Conservation (phyloP, 2,329 filamentous ascomycete genomes). For the Calonectria pauciramosa region DNA sequence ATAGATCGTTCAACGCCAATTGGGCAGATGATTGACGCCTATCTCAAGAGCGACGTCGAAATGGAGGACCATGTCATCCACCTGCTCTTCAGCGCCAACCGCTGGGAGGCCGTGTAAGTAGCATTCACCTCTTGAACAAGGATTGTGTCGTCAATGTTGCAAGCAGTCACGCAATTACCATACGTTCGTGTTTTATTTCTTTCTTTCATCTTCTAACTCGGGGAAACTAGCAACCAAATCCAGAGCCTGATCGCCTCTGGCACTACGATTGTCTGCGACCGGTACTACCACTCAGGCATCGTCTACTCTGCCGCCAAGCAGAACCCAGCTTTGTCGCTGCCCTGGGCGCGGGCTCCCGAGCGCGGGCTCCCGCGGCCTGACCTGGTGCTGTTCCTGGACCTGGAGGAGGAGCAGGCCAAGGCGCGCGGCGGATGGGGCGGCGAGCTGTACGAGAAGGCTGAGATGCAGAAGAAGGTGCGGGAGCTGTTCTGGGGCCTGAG, state of each 20-base stretch:
- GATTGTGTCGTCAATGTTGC: background rate
- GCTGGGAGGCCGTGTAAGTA: constrained; percentile 80
- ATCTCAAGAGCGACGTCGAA: constrained; percentile 79
- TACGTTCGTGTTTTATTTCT: background rate
- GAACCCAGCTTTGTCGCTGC: constrained; percentile 76
- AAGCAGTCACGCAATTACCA: background rate
- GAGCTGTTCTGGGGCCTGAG: constrained; percentile 76
- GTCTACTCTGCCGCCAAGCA: constrained; percentile 93
- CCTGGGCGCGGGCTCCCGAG: constrained; percentile 89
- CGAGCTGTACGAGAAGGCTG: constrained; percentile 88
- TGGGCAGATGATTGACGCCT: constrained; percentile 87
- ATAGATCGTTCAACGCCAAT: constrained; percentile 86
- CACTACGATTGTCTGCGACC: constrained; percentile 85
- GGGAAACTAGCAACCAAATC: constrained; percentile 61
- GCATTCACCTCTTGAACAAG: background rate
- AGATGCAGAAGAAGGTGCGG: constrained; percentile 85
- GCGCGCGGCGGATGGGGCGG: constrained; percentile 87
- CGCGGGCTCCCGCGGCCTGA: constrained; percentile 90
- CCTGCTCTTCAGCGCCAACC: constrained; percentile 89
- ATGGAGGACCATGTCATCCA: constrained; percentile 93
- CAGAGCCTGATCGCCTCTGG: constrained; percentile 71
- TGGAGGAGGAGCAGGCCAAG: constrained; percentile 79
- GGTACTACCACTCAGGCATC: constrained; percentile 95
- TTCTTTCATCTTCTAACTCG: background rate
- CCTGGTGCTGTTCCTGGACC: constrained; percentile 87